Evolutionary conservation across 345 rosid genomes (phyloP).

Genomic region (Crucihimalaya himalaica): DNA sequence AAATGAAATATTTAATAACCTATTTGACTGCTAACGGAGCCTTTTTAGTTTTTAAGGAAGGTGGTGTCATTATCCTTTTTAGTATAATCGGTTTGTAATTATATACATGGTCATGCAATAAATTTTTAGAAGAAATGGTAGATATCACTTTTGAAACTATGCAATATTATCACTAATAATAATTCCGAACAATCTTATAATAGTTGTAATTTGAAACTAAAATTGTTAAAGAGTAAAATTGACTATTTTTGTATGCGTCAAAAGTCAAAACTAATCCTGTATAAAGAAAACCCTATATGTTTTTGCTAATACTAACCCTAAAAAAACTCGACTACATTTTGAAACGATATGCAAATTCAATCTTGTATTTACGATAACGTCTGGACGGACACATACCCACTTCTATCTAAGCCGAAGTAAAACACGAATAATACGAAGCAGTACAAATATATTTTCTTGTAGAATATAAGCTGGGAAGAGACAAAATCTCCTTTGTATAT

Average conservation of each 20-base stretch:
- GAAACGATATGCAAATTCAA: neutral
- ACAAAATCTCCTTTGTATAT: constrained; percentile 11
- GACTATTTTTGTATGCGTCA: neutral
- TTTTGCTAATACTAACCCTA: neutral
- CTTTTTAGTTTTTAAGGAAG: too few relatives aligned
- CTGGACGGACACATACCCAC: neutral
- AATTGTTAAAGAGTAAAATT: neutral
- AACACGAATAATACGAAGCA: neutral
- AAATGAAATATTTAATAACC: too few relatives aligned
- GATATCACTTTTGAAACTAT: too few relatives aligned
- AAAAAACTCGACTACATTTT: neutral
- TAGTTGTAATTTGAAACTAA: neutral
- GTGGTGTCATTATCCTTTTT: too few relatives aligned
- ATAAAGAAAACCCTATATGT: neutral
- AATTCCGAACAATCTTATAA: too few relatives aligned
- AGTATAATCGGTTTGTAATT: too few relatives aligned
- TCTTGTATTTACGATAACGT: neutral
- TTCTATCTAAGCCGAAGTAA: constrained; percentile 8
- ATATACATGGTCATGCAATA: too few relatives aligned
- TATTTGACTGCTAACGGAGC: too few relatives aligned
- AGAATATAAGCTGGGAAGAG: constrained; percentile 15
- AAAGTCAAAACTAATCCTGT: neutral
- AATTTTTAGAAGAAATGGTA: too few relatives aligned
- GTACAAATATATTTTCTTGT: constrained; percentile 16
- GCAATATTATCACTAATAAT: neutral